These are phyloP conservation scores for Neonectria sp. DNA, from an alignment of 2,329 filamentous ascomycete species.

Conservation along the genomic window DNA sequence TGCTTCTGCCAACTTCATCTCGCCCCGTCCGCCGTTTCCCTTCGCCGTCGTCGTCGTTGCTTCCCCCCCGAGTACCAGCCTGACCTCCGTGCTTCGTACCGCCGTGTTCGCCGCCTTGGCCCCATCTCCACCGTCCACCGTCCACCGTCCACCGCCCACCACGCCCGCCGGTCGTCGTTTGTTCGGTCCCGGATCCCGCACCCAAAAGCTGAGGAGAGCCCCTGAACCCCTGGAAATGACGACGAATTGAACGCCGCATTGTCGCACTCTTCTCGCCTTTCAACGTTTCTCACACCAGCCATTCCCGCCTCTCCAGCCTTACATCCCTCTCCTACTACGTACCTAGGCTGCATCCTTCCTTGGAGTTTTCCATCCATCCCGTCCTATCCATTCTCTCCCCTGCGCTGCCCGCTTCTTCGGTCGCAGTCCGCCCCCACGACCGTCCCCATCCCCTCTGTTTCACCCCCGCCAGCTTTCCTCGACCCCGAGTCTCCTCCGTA, in stretches of 20 bases:
- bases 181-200: slow-evolving; percentile 38
- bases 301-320: slow-evolving; percentile 23
- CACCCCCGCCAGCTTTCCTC: slow-evolving; percentile 31
- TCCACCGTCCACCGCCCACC: neutral
- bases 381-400: neutral
- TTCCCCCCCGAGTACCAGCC: slow-evolving; percentile 20
- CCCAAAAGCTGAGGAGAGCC: slow-evolving; percentile 28
- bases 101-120: slow-evolving; percentile 17
- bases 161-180: slow-evolving; percentile 42
- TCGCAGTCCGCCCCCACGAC: slow-evolving; percentile 29
- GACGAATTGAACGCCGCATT: slow-evolving; percentile 28
- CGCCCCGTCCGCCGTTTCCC: slow-evolving; percentile 24
- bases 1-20: slow-evolving; percentile 49
- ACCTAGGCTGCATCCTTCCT: slow-evolving; percentile 7
- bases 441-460: slow-evolving; percentile 10
- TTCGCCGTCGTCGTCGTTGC: slow-evolving; percentile 11
- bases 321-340: slow-evolving; percentile 10
- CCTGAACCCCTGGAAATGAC: slow-evolving; percentile 35
- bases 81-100: slow-evolving; percentile 18
- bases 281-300: slow-evolving; percentile 7
- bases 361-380: neutral
- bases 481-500: slow-evolving; percentile 22
- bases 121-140: slow-evolving; percentile 33
- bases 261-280: slow-evolving; percentile 10
- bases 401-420: slow-evolving; percentile 21